phyloP scores from a whole-genome alignment of 139 green algal genomes.

The Closterium sp. region DNA sequence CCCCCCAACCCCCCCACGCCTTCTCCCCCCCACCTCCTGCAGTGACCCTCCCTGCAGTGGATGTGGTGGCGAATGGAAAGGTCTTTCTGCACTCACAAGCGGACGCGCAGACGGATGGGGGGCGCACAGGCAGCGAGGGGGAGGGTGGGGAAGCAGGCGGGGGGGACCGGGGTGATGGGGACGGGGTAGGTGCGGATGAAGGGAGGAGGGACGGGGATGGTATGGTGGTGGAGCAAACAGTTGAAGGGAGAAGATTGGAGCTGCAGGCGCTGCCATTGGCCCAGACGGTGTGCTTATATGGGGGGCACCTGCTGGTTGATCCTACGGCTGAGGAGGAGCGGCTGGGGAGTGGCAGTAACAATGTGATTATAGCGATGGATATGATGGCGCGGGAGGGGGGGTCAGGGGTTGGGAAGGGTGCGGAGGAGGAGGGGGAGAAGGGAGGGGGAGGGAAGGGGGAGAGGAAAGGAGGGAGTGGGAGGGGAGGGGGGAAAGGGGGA shows the following conservation, averaged over 20 bases:
- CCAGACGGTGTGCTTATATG: neutral
- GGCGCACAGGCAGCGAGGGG: neutral
- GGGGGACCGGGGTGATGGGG: neutral
- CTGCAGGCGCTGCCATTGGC: neutral
- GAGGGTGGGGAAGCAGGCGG: too few relatives aligned
- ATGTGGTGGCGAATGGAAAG: neutral
- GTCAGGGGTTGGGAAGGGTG: neutral
- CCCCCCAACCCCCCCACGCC: too few relatives aligned
- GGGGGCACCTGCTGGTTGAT: neutral
- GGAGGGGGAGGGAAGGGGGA: neutral
- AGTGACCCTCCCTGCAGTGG: neutral
- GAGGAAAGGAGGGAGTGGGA: neutral
- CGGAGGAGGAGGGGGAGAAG: neutral
- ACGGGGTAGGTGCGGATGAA: neutral
- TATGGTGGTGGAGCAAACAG: neutral
- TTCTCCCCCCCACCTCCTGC: too few relatives aligned
- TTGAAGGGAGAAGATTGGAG: neutral
- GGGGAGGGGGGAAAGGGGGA: neutral
- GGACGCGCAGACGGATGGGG: neutral
- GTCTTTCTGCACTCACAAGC: neutral
- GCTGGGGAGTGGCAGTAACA: conserved; percentile 1
- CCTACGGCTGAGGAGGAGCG: neutral
- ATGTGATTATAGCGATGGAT: neutral
- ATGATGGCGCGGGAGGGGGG: neutral
- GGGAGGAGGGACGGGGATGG: neutral